Percentiles rank a stretch among this genome's conserved stretches.
Conservation (phyloP, 768 basidiomycete species). For the Nidula microcarpa region DNA sequence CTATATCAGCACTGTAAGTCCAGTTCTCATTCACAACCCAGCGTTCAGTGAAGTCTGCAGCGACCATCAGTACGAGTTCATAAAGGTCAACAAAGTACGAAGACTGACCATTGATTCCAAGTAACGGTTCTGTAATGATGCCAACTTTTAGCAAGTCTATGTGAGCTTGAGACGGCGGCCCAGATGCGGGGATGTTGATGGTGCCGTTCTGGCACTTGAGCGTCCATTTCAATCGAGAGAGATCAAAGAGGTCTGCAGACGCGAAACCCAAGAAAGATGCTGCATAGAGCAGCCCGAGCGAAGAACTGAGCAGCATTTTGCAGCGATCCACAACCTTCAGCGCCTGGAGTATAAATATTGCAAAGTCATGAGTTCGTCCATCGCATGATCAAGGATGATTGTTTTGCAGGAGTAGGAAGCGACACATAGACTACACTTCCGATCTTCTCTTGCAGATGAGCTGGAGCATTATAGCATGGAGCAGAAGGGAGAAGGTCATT, state of each 20-base stretch:
- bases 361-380: too few species aligned
- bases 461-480: too few species aligned
- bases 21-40: constrained; percentile 57
- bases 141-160: constrained; percentile 50
- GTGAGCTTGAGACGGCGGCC: constrained; percentile 54
- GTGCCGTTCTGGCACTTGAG: constrained; percentile 51
- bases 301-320: not conserved
- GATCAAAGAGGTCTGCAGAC: constrained; percentile 24
- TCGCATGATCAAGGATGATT: too few species aligned
- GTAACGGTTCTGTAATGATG: constrained; percentile 49
- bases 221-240: constrained; percentile 48
- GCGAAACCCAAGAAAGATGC: not conserved
- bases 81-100: not conserved
- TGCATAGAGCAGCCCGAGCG: not conserved
- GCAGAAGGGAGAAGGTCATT: too few species aligned
- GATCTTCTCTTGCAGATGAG: too few species aligned
- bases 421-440: too few species aligned
- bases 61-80: not conserved
- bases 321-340: not conserved
- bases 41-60: constrained; percentile 47
- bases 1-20: constrained; percentile 54
- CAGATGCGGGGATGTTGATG: constrained; percentile 45
- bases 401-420: too few species aligned
- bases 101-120: constrained; percentile 49
- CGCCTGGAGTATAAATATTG: too few species aligned